Evolutionary conservation across 305 asterid genomes (phyloP), one percentile per base, ranked within the genome.

Genomic region (Stenogyne calaminthoides): DNA sequence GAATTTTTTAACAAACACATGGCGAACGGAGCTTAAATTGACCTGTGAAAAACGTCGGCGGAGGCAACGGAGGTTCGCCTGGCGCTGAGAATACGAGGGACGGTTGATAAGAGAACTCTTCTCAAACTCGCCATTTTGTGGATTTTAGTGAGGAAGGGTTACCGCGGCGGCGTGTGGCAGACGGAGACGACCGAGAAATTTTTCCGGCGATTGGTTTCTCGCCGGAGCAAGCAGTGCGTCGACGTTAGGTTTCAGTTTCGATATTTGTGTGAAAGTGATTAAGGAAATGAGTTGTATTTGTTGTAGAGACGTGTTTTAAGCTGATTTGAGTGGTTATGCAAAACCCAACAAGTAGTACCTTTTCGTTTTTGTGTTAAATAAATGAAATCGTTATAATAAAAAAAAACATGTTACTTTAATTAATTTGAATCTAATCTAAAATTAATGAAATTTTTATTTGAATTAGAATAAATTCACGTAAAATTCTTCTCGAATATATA

Each of bases 71-170:
- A 61, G 54, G 82, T 20, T 6, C 63, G 83, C 69, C 72, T 78
- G 69, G 84, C 73, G 78, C 64, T 79, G 67, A 80, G 80, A 44
- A 88, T 65, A 19, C 89, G 89, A 67, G 90, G 88, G 36, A 85
- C 58, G 34, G 81, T 25, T 77, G 75, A 79, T 16, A 77, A 46
- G 6, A 88, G 73, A 47, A 84, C 77, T 78, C 82, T 84, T 78
- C 89, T 81, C 66, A 88, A 72, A 81, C 71, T 73, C 66, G 86
- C 83, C 96, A 88, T 87, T 22, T 15, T 0, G 46, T 34, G 68
- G 8, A 27, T 40, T 34, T 9, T 5, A 55, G 27, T 34, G 56
- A n/a, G 57, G 15, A 59, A 67, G 34, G 37, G 27, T 4, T 19
- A 40, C 34, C 56, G 37, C 14, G 52, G 52, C 52, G 52, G 52